Evolutionary conservation across 2,329 filamentous ascomycete genomes (phyloP), one percentile per base, ranked within the genome.

Genomic region (Scytalidium lignicola): DNA sequence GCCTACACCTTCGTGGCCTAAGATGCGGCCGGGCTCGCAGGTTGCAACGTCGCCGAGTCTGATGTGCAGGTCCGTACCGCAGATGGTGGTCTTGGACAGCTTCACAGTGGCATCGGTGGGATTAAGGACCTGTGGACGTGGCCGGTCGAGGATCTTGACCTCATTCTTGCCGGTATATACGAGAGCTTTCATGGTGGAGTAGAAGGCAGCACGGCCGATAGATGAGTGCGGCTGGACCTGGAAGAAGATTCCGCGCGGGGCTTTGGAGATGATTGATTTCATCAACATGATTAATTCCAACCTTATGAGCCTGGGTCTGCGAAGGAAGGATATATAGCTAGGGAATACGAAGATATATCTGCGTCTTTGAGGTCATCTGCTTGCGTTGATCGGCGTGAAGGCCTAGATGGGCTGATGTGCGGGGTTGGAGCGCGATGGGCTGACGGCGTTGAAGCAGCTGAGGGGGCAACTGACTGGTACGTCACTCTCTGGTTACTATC

Each of bases 161-260:
- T 74, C 79, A 59, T 90, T 87, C 71, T 91, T 90, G 49, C 85
- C 85, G 67, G 85, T 81, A 88, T 89, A 95, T 1, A 79, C 79
- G 15, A 93, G 69, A 0, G 89, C 90, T 65, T 88, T 85, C 86
- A 95, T 92, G 9, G 58, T 63, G 12, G 22, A 48, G 40, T 37
- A 37, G 32, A 43, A 23, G 41, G 41, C 32, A 5, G n/a, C 32
- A n/a, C 32, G 32, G 15, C 32, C n/a, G 32, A 17, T 37, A 17
- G 32, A 6, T 26, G 23, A 4, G 32, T 37, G 32, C 6, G 32
- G 32, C 32, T 37, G 32, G 4, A 37, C 4, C 32, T 37, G 32
- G 10, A 37, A 37, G 15, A 37, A 37, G 32, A 13, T 37, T 15
- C 32, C 12, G 8, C 32, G n/a, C 5, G 32, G 32, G n/a, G n/a